Evolutionary conservation across 306 rosid genomes (phyloP), one percentile per base, ranked within the genome.

Genomic region (Arachis stenosperma): DNA sequence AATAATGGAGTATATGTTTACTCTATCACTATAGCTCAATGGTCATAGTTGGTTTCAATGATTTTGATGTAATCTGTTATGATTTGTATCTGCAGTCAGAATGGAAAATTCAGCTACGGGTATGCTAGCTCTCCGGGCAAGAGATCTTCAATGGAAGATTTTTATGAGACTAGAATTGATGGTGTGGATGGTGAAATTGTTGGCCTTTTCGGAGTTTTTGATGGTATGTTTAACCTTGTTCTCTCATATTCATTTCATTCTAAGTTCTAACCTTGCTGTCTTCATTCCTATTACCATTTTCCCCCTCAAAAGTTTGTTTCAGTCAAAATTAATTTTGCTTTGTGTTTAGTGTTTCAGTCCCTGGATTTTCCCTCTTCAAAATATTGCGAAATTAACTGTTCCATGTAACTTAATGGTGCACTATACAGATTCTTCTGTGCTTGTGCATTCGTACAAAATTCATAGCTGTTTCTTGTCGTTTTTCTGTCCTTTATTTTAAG

Each of bases 111-210:
- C 88, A 94, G 97, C 84, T 94, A 94, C 74, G 99, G 99, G 47
- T 94, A 94, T 80, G 95, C 97, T 48, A 94, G 99, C 87, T 94
- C 96, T 61, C 99, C 95, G 2, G 99, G 99, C 61, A 94, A 91
- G 84, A 85, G 99, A 81, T 85, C 99, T 65, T 89, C 99, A 4
- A 94, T 94, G 99, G 99, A 91, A 81, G 99, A 94, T 78, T 94
- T 91, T 79, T 94, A 88, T 67, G 99, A 94, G 83, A 94, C 99
- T 13, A 86, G 97, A 83, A 90, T 94, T 71, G 99, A 94, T 76
- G 97, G 99, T 9, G 95, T 94, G 52, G 88, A 88, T 29, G 97
- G 97, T 27, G 97, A 94, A 79, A 77, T 94, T 50, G 97, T 94
- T 77, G 99, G 99, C 79, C 97, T 94, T 62, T 94, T 94, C 57